Percentiles rank a stretch among this genome's conserved stretches.
These are phyloP conservation scores for Globisporangium sylvaticum DNA, from an alignment of 352 stramenopile species.

Conservation along the genomic window DNA sequence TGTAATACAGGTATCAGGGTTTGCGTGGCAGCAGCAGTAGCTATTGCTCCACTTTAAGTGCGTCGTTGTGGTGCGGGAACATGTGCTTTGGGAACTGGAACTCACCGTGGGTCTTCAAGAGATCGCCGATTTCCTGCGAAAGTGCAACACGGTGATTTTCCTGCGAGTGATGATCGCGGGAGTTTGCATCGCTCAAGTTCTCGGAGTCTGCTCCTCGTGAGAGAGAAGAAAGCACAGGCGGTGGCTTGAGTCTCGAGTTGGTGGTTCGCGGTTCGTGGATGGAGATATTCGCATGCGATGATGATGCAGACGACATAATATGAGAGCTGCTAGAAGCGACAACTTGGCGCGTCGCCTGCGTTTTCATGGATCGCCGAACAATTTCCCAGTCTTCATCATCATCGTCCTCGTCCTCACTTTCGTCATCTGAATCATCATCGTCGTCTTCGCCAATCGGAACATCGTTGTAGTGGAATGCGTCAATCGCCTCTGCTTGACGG, in stretches of 20 bases:
- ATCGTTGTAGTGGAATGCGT: background rate
- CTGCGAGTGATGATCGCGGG: slow-evolving; percentile 9
- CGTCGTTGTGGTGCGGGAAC: slow-evolving; percentile 23
- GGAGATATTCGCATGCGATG: background rate
- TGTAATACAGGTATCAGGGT: background rate
- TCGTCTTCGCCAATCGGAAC: background rate
- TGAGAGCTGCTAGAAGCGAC: background rate
- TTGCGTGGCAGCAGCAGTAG: background rate
- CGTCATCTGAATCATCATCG: background rate
- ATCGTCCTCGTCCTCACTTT: slow-evolving; percentile 4
- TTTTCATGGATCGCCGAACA: slow-evolving; percentile 28
- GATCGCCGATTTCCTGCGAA: slow-evolving; percentile 24
- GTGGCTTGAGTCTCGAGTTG: background rate
- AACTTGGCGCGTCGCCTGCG: slow-evolving; percentile 13
- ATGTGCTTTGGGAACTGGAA: slow-evolving; percentile 35
- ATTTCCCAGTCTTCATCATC: slow-evolving; percentile 38
- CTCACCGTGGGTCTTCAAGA: slow-evolving; percentile 24
- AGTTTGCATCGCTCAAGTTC: background rate
- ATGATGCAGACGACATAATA: background rate
- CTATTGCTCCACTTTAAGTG: background rate
- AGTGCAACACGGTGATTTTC: slow-evolving; percentile 17
- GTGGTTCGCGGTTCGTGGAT: background rate
- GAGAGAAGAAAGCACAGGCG: background rate
- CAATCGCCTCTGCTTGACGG: background rate
- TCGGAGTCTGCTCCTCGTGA: background rate